Conservation (phyloP, 495 filamentous ascomycete species). For the Podospora bellae-mahoneyi region DNA sequence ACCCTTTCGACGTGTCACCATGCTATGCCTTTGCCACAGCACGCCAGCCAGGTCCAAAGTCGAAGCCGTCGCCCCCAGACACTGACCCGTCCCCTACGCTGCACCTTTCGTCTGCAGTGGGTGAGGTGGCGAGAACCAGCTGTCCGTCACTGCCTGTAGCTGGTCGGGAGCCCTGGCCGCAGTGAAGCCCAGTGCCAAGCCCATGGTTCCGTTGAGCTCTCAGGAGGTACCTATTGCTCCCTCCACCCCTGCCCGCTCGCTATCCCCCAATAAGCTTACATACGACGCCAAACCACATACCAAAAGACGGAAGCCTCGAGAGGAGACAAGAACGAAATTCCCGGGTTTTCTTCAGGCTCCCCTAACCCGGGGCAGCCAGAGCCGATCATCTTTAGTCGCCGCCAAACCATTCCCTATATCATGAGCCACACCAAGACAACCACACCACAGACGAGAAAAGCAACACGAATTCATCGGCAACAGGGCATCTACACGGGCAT, state of each 20-base stretch:
- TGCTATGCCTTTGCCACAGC: conserved; percentile 36
- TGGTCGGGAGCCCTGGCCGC: neutral
- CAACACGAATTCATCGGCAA: neutral
- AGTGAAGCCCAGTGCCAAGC: conserved; percentile 7
- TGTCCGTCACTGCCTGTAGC: conserved; percentile 2
- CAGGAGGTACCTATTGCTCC: conserved; percentile 1
- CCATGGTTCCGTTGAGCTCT: conserved; percentile 7
- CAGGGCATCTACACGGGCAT: conserved; percentile 1
- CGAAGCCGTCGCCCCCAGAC: neutral
- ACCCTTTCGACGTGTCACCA: conserved; percentile 31
- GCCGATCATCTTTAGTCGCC: neutral
- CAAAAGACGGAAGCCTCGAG: neutral
- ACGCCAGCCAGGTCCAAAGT: neutral
- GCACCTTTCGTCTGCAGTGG: neutral
- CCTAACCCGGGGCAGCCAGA: conserved; percentile 10
- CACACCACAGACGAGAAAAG: neutral
- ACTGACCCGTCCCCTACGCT: neutral
- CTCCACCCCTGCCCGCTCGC: neutral
- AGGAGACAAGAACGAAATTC: neutral
- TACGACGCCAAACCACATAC: neutral
- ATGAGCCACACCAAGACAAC: conserved; percentile 10
- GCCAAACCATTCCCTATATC: conserved; percentile 6
- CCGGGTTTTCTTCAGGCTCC: conserved; percentile 1
- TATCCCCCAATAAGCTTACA: conserved; percentile 4
- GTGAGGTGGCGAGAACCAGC: conserved; percentile 12